A percentile compares a stretch with the other conserved stretches of the same genome.
phyloP scores from a whole-genome alignment of 192 early-diverging fungal genomes.

The Coemansia sp. region DNA sequence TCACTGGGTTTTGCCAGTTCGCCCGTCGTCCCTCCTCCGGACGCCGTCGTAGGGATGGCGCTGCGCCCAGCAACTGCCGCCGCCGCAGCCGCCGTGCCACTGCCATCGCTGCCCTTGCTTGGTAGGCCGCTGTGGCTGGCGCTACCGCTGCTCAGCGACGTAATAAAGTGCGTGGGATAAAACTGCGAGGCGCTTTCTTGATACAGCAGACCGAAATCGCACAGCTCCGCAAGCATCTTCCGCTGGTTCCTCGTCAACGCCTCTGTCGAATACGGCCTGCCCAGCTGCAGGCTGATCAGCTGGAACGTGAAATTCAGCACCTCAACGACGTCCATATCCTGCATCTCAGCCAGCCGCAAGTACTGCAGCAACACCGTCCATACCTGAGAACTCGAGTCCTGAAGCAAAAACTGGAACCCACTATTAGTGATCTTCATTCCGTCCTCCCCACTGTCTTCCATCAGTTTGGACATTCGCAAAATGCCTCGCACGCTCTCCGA shows the following conservation, averaged over 20 bases:
- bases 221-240: constrained; percentile 85
- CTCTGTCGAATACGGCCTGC: constrained; percentile 87
- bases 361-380: constrained; percentile 97
- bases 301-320: constrained; percentile 95
- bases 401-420: constrained; percentile 96
- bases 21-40: neutral
- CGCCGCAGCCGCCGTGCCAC: too few species aligned
- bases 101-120: constrained; percentile 32
- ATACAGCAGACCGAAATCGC: constrained; percentile 89
- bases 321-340: constrained; percentile 90
- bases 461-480: constrained; percentile 76
- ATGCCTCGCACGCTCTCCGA: constrained; percentile 74
- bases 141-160: constrained; percentile 72
- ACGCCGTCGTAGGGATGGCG: neutral
- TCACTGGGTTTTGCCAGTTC: constrained; percentile 43
- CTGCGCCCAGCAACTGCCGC: neutral
- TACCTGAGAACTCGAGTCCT: constrained; percentile 92
- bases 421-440: constrained; percentile 85
- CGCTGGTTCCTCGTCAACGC: constrained; percentile 82
- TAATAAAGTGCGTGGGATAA: constrained; percentile 92
- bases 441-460: constrained; percentile 48
- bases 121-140: constrained; percentile 5
- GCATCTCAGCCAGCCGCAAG: constrained; percentile 74
- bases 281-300: constrained; percentile 88
- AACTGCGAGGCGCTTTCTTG: constrained; percentile 80